A percentile compares a stretch with the other conserved stretches of the same genome.
These are phyloP conservation scores for Amanita molliuscula DNA, from an alignment of 768 basidiomycete species.

Conservation along the genomic window DNA sequence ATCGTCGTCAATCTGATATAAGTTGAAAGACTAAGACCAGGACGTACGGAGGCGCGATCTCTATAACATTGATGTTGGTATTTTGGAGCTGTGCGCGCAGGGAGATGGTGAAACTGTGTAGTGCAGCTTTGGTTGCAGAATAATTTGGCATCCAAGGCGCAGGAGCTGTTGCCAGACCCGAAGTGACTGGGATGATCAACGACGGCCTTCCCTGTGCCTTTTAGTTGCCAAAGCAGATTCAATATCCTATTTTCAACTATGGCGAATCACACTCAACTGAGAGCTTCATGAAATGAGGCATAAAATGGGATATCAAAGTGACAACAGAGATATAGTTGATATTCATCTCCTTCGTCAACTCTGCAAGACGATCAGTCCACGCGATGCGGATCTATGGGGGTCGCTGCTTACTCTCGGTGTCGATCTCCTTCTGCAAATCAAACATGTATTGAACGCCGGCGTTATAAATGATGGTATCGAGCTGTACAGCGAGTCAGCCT, in stretches of 20 bases:
- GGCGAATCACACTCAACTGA: constrained; percentile 23
- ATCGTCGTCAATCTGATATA: neutral
- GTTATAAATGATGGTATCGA: constrained; percentile 44
- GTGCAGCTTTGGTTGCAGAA: constrained; percentile 46
- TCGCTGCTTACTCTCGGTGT: constrained; percentile 27
- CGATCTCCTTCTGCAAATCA: constrained; percentile 31
- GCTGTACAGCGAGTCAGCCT: constrained; percentile 21
- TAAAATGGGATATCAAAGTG: constrained; percentile 34
- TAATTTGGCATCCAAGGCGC: constrained; percentile 35
- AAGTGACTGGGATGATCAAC: constrained; percentile 42
- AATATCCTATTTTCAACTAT: neutral
- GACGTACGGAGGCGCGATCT: constrained; percentile 49
- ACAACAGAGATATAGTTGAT: constrained; percentile 45
- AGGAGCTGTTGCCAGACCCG: constrained; percentile 39
- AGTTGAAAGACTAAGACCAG: neutral
- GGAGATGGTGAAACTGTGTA: constrained; percentile 40
- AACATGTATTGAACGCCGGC: constrained; percentile 44
- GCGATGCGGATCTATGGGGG: neutral
- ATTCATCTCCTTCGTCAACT: constrained; percentile 34
- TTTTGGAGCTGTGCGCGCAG: constrained; percentile 35
- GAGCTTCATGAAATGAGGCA: constrained; percentile 47
- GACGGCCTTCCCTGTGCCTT: constrained; percentile 35
- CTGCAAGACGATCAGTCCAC: constrained; percentile 16
- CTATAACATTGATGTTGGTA: constrained; percentile 43
- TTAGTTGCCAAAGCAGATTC: neutral